Evolutionary conservation across 176 grass and related monocot species (phyloP), one percentile per base, ranked within the genome.

Genomic region (Triticum timopheevii): DNA sequence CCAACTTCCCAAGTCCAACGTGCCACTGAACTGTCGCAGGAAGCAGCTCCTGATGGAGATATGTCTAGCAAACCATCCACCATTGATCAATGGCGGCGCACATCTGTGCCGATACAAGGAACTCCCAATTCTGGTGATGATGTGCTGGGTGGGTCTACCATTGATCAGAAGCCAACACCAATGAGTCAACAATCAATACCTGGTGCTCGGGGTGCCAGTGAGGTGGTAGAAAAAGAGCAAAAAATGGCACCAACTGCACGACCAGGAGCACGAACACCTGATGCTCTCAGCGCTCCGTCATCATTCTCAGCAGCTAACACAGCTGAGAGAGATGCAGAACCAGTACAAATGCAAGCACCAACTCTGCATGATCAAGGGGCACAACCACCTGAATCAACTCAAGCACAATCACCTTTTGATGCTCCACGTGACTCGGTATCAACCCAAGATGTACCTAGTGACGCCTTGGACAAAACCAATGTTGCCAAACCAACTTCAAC

Each of bases 281-380:
- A 66, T 83, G 80, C 71, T 83, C 50, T 34, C 34, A 19, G 7
- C 7, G 36, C 64, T 78, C 62, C 28, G 10, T 10, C 80, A 13
- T 61, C 86, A 36, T 31, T 35, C 13, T 34, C 25, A 62, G 73
- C 31, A 88, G 36, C 36, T 62, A 50, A 40, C 36, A 70, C 4
- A 58, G 20, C 8, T 47, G 72, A 69, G 31, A 77, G 45, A n/a
- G 33, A 54, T 35, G 79, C 61, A 39, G 19, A 40, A 31, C 71
- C 80, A 68, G 81, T 77, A 59, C 71, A 77, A 82, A 88, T 77
- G 31, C 86, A 88, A 45, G 47, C 38, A 88, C 72, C 50, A 61
- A 44, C 56, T 70, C 54, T 56, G 76, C 47, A 68, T 78, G 42
- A 50, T 69, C 64, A 68, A 67, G 58, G 42, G 79, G 64, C 19